Evolutionary conservation across 2,329 filamentous ascomycete species (phyloP).

Genomic region (Pseudogymnoascus verrucosus): DNA sequence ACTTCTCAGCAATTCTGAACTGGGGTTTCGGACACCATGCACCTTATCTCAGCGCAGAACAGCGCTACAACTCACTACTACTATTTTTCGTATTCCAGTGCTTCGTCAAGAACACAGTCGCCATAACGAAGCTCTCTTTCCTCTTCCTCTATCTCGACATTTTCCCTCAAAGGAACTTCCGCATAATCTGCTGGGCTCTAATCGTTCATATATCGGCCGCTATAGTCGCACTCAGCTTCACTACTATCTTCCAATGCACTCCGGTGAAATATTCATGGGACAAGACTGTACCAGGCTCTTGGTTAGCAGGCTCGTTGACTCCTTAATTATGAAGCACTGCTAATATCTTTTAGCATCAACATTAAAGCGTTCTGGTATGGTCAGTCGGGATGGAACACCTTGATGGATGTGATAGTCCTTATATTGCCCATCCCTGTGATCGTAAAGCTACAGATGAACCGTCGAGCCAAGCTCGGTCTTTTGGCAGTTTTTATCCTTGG

Average conservation of each 20-base stretch:
- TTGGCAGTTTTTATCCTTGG: conserved; percentile 2
- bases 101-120: conserved; percentile 9
- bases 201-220: conserved; percentile 8
- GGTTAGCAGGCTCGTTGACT: neutral
- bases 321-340: neutral
- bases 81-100: conserved; percentile 11
- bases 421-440: conserved; percentile 10
- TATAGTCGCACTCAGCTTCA: conserved; percentile 9
- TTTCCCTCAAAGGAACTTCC: conserved; percentile 12
- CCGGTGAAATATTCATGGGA: conserved; percentile 16
- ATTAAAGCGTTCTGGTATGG: conserved; percentile 10
- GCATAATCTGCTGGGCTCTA: conserved; percentile 12
- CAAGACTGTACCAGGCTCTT: conserved; percentile 11
- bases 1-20: conserved; percentile 11
- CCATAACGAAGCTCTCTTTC: conserved; percentile 15
- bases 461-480: conserved; percentile 8
- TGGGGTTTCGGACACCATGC: conserved; percentile 15
- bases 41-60: conserved; percentile 8
- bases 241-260: conserved; percentile 15
- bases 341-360: conserved; percentile 4
- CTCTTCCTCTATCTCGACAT: conserved; percentile 16
- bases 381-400: conserved; percentile 9
- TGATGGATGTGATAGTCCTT: conserved; percentile 10
- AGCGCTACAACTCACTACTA: conserved; percentile 15
- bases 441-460: conserved; percentile 10